Percentiles rank a stretch among this genome's conserved stretches.
phyloP scores from a whole-genome alignment of 2,329 filamentous ascomycete genomes.

The Canariomyces notabilis region DNA sequence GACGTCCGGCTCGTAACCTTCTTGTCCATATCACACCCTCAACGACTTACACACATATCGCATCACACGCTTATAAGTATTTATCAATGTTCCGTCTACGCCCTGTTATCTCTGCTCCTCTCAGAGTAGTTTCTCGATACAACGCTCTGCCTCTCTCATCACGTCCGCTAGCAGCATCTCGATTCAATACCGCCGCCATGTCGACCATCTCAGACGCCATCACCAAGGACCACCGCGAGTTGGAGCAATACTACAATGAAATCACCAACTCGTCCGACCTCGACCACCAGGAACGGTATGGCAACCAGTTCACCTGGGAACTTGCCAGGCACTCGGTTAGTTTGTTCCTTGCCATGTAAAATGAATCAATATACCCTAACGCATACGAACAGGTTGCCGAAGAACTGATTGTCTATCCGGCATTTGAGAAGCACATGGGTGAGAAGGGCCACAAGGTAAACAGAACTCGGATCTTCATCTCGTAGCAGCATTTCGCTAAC shows the following conservation, averaged over 20 bases:
- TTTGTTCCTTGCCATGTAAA: too few species aligned
- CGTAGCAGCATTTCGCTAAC: too few species aligned
- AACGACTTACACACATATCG: too few species aligned
- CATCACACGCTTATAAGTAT: too few species aligned
- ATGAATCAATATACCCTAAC: too few species aligned
- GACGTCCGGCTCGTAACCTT: too few species aligned
- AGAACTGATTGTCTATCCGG: slow-evolving; percentile 32
- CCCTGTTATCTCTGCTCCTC: not conserved
- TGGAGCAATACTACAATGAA: slow-evolving; percentile 35
- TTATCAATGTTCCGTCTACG: slow-evolving; percentile 1
- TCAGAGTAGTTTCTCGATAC: not conserved
- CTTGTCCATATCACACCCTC: too few species aligned
- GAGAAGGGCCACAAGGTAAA: slow-evolving; percentile 7
- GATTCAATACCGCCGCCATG: slow-evolving; percentile 5
- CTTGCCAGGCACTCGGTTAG: slow-evolving; percentile 46
- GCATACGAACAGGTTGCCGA: too few species aligned
- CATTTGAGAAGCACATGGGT: slow-evolving; percentile 8
- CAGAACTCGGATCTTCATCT: too few species aligned
- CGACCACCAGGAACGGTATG: slow-evolving; percentile 40
- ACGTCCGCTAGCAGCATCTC: not conserved
- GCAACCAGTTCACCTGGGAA: slow-evolving; percentile 50
- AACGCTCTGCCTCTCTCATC: not conserved
- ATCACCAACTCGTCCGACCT: slow-evolving; percentile 36
- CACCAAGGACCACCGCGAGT: slow-evolving; percentile 8
- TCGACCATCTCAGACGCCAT: slow-evolving; percentile 15